Conservation (phyloP, 2,329 filamentous ascomycete genomes). For the Colletotrichum musae region DNA sequence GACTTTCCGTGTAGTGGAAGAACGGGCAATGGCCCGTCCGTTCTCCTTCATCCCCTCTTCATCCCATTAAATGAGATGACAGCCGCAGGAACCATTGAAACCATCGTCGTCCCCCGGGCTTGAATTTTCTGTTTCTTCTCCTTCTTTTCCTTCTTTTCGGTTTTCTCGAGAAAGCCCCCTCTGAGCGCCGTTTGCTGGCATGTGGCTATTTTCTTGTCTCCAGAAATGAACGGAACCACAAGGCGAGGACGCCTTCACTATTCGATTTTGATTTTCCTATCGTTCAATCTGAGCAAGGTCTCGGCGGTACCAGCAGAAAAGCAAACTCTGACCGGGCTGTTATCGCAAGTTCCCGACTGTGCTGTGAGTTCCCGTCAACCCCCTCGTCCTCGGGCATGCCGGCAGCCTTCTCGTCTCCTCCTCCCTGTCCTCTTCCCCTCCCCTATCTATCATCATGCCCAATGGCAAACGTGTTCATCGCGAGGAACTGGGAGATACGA, state of each 20-base stretch:
- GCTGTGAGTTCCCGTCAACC: not conserved
- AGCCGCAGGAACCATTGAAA: not conserved
- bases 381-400: too few relatives aligned
- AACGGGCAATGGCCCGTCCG: not conserved
- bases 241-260: not conserved
- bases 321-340: not conserved
- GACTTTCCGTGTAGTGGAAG: not conserved
- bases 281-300: not conserved
- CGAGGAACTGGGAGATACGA: too few relatives aligned
- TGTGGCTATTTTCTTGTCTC: not conserved
- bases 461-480: too few relatives aligned
- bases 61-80: not conserved
- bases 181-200: not conserved
- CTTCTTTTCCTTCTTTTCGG: too few relatives aligned
- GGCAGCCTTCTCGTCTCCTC: too few relatives aligned
- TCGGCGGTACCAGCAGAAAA: not conserved
- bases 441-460: too few relatives aligned
- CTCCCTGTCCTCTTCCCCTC: too few relatives aligned
- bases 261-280: not conserved
- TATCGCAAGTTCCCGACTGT: not conserved
- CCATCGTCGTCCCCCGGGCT: too few relatives aligned
- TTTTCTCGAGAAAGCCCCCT: not conserved
- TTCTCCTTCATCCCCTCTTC: not conserved
- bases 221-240: not conserved
- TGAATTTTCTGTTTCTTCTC: too few relatives aligned